phyloP scores from a whole-genome alignment of 345 rosid species.

The Jatropha curcas region DNA sequence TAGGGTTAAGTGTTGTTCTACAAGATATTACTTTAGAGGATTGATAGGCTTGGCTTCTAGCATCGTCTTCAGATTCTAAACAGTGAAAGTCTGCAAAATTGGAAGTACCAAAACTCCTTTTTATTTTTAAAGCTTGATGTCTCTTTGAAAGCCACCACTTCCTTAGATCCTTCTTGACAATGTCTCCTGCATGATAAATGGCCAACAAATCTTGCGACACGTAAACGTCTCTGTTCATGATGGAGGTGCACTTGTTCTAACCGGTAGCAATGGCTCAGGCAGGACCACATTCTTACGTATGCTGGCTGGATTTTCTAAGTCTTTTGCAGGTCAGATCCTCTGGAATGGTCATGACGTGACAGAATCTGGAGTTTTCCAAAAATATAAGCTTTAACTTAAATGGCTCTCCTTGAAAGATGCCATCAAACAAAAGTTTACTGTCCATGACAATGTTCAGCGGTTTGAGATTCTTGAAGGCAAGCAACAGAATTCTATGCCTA shows the following conservation, averaged over 20 bases:
- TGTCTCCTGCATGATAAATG: slow-evolving; percentile 96
- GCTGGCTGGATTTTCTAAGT: slow-evolving; percentile 82
- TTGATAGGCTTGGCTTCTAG: not conserved
- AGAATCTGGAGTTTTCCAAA: slow-evolving; percentile 72
- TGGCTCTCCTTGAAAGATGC: slow-evolving; percentile 88
- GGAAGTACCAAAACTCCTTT: not conserved
- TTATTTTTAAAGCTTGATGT: slow-evolving; percentile 30
- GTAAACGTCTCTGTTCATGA: slow-evolving; percentile 76
- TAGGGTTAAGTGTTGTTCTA: not conserved
- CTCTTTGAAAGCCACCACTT: slow-evolving; percentile 55
- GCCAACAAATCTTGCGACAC: slow-evolving; percentile 71
- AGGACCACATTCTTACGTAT: slow-evolving; percentile 80
- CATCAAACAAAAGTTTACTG: slow-evolving; percentile 61
- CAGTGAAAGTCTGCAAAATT: slow-evolving; percentile 2
- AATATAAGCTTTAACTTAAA: slow-evolving; percentile 86
- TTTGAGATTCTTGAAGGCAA: slow-evolving; percentile 80
- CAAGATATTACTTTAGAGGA: not conserved
- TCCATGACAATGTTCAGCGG: slow-evolving; percentile 83
- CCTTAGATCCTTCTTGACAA: slow-evolving; percentile 79
- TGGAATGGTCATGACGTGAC: slow-evolving; percentile 91
- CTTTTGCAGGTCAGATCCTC: slow-evolving; percentile 83
- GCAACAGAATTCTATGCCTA: slow-evolving; percentile 69
- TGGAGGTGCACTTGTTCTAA: slow-evolving; percentile 81
- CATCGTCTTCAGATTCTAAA: not conserved
- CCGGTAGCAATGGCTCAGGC: slow-evolving; percentile 78